Percentiles rank a stretch among this genome's conserved stretches.
Evolutionary conservation across 2,329 filamentous ascomycete species (phyloP).

Genomic region (Apiospora arundinis): DNA sequence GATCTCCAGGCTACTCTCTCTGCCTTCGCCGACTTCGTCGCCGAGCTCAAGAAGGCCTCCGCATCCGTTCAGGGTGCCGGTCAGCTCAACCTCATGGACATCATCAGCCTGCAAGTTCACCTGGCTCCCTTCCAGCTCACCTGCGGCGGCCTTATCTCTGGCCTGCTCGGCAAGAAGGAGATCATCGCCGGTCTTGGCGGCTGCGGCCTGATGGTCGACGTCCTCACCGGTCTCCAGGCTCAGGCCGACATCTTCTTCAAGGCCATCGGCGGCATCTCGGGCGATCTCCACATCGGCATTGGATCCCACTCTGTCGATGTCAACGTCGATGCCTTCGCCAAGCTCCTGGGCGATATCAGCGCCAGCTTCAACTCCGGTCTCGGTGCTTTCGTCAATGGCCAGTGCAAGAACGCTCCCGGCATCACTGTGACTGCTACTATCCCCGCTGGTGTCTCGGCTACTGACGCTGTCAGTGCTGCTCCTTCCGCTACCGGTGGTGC

Average conservation of each 20-base stretch:
- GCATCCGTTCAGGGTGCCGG: neutral
- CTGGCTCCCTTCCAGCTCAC: neutral
- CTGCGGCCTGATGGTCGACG: conserved; percentile 12
- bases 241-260: conserved; percentile 5
- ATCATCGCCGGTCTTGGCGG: conserved; percentile 13
- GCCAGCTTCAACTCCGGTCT: conserved; percentile 7
- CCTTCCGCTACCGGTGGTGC: neutral
- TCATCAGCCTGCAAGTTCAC: conserved; percentile 1
- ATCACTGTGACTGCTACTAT: conserved; percentile 11
- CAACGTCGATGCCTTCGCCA: neutral
- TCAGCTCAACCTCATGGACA: conserved; percentile 1
- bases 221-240: neutral
- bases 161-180: conserved; percentile 10
- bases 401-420: conserved; percentile 1
- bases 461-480: neutral
- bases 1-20: conserved; percentile 2
- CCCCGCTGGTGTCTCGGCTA: neutral
- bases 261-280: neutral
- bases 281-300: conserved; percentile 8
- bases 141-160: neutral
- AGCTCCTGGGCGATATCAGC: conserved; percentile 1
- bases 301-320: conserved; percentile 6
- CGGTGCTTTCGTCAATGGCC: neutral
- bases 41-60: neutral
- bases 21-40: conserved; percentile 2